phyloP scores from a whole-genome alignment of 441 rosid genomes.

The Jatropha multifida region DNA sequence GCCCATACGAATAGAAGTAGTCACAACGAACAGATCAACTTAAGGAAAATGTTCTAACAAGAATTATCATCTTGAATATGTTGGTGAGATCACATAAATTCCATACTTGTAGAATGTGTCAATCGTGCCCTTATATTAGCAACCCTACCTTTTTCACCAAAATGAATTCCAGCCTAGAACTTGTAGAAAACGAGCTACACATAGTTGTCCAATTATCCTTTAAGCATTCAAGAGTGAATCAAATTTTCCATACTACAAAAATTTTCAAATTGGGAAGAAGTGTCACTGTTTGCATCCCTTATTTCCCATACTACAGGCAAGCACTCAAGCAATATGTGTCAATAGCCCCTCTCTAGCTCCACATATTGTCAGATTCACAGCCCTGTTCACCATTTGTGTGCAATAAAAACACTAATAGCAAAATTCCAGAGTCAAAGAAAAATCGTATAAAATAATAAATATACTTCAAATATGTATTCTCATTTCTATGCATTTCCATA shows the following conservation, averaged over 20 bases:
- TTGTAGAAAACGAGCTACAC: neutral
- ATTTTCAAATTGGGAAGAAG: too few relatives aligned
- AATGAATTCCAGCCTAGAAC: neutral
- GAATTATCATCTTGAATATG: neutral
- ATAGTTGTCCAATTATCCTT: neutral
- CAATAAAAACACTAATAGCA: neutral
- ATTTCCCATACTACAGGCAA: too few relatives aligned
- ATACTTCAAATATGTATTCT: too few relatives aligned
- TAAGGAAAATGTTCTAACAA: neutral
- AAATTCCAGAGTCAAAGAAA: too few relatives aligned
- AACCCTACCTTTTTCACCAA: neutral
- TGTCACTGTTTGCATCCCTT: too few relatives aligned
- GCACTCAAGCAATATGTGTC: too few relatives aligned
- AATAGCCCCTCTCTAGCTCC: too few relatives aligned
- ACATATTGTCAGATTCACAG: too few relatives aligned
- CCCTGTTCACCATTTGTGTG: too few relatives aligned
- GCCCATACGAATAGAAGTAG: neutral
- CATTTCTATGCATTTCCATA: neutral
- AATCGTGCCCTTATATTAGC: neutral
- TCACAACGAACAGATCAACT: neutral
- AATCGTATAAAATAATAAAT: too few relatives aligned
- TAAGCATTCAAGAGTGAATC: neutral
- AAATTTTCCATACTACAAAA: too few relatives aligned
- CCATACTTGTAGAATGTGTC: neutral
- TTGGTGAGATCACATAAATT: neutral